Evolutionary conservation across 2,329 filamentous ascomycete species (phyloP).

Genomic region (Metarhizium guizhouense): DNA sequence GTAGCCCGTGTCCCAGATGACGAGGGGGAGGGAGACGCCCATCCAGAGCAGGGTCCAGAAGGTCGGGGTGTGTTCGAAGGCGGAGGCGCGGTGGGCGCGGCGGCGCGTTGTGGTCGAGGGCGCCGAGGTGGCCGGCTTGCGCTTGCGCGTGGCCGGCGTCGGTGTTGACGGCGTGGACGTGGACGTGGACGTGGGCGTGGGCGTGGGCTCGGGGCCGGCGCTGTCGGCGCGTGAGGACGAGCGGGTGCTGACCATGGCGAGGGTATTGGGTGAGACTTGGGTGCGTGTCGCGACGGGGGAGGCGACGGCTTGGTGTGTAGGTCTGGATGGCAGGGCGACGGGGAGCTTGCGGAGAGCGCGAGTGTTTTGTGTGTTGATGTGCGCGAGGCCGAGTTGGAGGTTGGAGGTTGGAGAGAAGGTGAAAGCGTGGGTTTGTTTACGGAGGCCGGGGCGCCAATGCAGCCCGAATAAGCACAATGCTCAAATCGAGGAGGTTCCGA

Average conservation of each 20-base stretch:
- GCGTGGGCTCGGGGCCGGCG: constrained; percentile 14
- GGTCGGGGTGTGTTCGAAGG: constrained; percentile 34
- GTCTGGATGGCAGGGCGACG: not conserved
- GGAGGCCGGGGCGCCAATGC: no score
- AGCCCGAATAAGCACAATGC: no score
- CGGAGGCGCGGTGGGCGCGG: not conserved
- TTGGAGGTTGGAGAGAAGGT: not conserved
- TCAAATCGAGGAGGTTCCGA: no score
- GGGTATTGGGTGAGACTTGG: no score
- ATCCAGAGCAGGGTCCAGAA: constrained; percentile 57
- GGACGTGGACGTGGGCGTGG: constrained; percentile 8
- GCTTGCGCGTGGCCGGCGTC: constrained; percentile 8
- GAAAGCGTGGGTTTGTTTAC: not conserved
- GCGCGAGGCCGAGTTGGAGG: no score
- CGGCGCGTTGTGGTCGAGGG: constrained; percentile 5
- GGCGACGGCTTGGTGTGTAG: not conserved
- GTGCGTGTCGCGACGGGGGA: not conserved
- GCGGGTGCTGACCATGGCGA: constrained; percentile 29
- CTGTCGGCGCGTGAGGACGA: constrained; percentile 23
- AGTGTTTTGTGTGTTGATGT: not conserved
- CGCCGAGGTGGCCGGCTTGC: constrained; percentile 6
- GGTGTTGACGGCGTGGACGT: constrained; percentile 3
- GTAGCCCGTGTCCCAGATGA: constrained; percentile 74
- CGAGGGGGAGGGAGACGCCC: constrained; percentile 63
- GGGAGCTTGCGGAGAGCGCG: not conserved